Evolutionary conservation across 495 filamentous ascomycete genomes (phyloP).

Genomic region (Zalerion maritima): DNA sequence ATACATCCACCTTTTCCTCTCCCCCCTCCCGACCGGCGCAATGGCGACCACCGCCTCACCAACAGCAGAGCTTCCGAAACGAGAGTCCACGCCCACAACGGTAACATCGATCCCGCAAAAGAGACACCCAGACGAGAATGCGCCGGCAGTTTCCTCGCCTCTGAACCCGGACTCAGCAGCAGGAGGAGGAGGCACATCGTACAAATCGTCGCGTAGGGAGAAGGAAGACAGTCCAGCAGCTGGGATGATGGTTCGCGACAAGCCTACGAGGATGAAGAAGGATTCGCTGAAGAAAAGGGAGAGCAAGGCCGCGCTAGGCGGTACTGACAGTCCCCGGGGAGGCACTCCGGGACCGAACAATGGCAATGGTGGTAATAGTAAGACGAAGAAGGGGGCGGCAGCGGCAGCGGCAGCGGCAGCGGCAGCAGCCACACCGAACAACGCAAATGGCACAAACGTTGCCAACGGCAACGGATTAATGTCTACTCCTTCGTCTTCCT

Average conservation of each 20-base stretch:
- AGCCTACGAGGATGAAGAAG: constrained; percentile 42
- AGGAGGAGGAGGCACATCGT: constrained; percentile 8
- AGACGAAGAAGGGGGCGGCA: constrained; percentile 34
- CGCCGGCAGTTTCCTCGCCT: constrained; percentile 44
- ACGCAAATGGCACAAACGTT: constrained; percentile 9
- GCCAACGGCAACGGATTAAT: not conserved
- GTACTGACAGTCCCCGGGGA: constrained; percentile 29
- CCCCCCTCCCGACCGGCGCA: too few relatives aligned
- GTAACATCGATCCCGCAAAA: constrained; percentile 43
- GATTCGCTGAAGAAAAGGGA: constrained; percentile 68
- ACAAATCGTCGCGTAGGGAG: constrained; percentile 14
- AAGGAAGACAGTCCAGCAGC: constrained; percentile 20
- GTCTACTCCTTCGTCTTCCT: not conserved
- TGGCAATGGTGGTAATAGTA: constrained; percentile 19
- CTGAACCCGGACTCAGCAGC: constrained; percentile 48
- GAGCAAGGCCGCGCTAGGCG: constrained; percentile 42
- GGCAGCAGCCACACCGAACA: constrained; percentile 4
- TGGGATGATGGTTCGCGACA: constrained; percentile 30
- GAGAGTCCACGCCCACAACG: too few relatives aligned
- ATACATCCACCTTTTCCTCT: too few relatives aligned
- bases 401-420: not conserved
- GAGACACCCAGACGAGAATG: constrained; percentile 33
- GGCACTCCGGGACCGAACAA: constrained; percentile 41
- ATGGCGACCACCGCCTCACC: too few relatives aligned
- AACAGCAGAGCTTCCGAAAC: constrained; percentile 3